Base-by-base conservation (phyloP, 1,284 basidiomycete species). In the Cerioporus squamosus region DNA sequence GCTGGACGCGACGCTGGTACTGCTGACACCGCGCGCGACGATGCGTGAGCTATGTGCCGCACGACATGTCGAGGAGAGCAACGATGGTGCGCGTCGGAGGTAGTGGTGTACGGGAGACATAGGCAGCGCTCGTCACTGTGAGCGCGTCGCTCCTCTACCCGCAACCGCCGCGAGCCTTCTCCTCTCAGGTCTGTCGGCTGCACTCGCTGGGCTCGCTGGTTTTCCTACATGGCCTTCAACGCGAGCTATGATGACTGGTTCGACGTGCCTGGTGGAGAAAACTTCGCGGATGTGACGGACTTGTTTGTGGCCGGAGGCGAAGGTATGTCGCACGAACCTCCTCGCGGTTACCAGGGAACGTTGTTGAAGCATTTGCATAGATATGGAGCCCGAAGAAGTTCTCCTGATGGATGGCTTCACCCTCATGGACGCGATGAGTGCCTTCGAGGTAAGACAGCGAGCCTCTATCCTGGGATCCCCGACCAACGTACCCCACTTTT, bases 371-470 rank as follows among this genome's bases (percentile, higher is more conserved):
- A 43, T 39, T 12, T 24, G 26, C 1, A 42, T 44, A 94, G 93
- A 84, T 46, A 85, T 95, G 81, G 77, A 80, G 36, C 75, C 81
- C 1, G 87, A 86, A 12, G 79, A 81, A 50, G 78, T 94, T 60
- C 63, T 94, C n/a, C 81, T 93, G 44, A 85, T 86, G 59, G 81
- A 86, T 1, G 83, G 83, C 33, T 90, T 94, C 64, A 83, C 85
- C 15, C 77, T 95, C 48, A 80, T 90, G 61, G 94, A 97, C 60
- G 88, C 93, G 14, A 96, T 97, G 94, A 91, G 91, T 62, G 92
- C 93, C 17, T 86, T 96, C 55, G 89, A 94, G 81, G 91, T 91
- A 69, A 63, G 77, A 57, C 59, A 33, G 39, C 50, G 23, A 33
- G 44, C 51, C 20, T 23, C 55, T 65, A 60, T 59, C 42, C 15